Percentiles rank a stretch among this genome's conserved stretches.
Evolutionary conservation across 768 basidiomycete species (phyloP).

Genomic region (Leccinum rimulosum): DNA sequence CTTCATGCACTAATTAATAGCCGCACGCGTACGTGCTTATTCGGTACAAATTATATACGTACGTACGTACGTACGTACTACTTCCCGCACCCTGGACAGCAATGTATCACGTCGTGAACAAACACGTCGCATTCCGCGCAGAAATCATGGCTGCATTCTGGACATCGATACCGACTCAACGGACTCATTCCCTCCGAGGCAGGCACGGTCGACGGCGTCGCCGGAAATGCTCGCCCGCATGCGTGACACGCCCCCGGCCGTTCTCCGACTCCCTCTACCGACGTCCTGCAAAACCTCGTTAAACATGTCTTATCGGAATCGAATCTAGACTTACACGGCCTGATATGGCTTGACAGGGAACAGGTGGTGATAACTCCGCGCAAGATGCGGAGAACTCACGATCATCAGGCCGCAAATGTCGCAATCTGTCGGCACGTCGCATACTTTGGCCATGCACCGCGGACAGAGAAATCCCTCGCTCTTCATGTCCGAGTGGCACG

Average conservation of each 20-base stretch:
- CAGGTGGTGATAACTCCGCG: constrained; percentile 91
- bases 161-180: constrained; percentile 85
- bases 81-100: constrained; percentile 84
- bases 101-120: constrained; percentile 92
- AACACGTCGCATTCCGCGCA: constrained; percentile 97
- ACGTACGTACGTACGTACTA: constrained; percentile 27
- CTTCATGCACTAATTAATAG: not conserved
- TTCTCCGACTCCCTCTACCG: constrained; percentile 37
- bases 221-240: constrained; percentile 72
- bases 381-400: constrained; percentile 95
- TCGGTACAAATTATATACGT: constrained; percentile 14
- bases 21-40: not conserved
- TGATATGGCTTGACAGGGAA: constrained; percentile 90
- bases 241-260: constrained; percentile 61
- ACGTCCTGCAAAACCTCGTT: constrained; percentile 32
- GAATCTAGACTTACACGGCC: constrained; percentile 59
- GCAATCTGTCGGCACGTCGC: constrained; percentile 98
- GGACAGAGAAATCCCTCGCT: constrained; percentile 95
- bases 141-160: constrained; percentile 82
- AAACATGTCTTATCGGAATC: not conserved
- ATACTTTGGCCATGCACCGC: constrained; percentile 87
- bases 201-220: constrained; percentile 34
- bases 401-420: constrained; percentile 97
- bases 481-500: constrained; percentile 90
- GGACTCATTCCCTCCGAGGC: constrained; percentile 72